Percentiles rank a stretch among this genome's conserved stretches.
Conservation (phyloP, 805 yeast genomes). For the Candida loeiensis region DNA sequence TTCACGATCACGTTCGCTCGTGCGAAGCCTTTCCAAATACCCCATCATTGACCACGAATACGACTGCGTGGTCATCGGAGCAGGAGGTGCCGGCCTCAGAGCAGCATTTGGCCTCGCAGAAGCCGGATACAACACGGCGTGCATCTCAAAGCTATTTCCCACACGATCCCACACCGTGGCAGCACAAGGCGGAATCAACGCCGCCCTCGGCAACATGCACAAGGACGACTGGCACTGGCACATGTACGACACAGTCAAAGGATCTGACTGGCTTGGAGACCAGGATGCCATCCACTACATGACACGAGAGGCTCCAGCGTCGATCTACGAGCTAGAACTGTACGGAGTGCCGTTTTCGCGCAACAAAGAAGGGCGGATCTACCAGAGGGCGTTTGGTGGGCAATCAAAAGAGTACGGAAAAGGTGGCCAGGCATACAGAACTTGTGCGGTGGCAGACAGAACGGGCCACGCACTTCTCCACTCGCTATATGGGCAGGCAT, state of each 20-base stretch:
- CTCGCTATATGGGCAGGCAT: slow-evolving; percentile 92
- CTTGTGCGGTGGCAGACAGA: slow-evolving; percentile 99
- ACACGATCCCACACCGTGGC: slow-evolving; percentile 99
- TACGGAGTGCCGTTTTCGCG: slow-evolving; percentile 98
- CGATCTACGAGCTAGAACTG: slow-evolving; percentile 95
- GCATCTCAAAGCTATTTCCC: slow-evolving; percentile 95
- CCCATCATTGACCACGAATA: slow-evolving; percentile 96
- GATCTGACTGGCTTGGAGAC: slow-evolving; percentile 99
- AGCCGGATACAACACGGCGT: slow-evolving; percentile 96
- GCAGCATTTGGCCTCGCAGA: slow-evolving; percentile 98
- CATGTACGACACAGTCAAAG: slow-evolving; percentile 99
- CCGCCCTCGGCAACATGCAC: slow-evolving; percentile 98
- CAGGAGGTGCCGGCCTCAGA: slow-evolving; percentile 98
- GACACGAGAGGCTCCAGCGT: slow-evolving; percentile 96
- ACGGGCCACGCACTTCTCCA: slow-evolving; percentile 98
- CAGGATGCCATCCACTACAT: slow-evolving; percentile 99
- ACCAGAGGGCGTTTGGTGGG: slow-evolving; percentile 99
- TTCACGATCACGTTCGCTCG: not conserved
- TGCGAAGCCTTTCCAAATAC: slow-evolving; percentile 42
- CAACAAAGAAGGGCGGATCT: slow-evolving; percentile 93
- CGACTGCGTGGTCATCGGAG: slow-evolving; percentile 97
- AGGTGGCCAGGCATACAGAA: slow-evolving; percentile 99
- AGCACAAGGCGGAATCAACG: slow-evolving; percentile 99
- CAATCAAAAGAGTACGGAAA: slow-evolving; percentile 93
- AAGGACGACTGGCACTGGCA: slow-evolving; percentile 99